phyloP scores from a whole-genome alignment of 768 basidiomycete species.

The Mycena polygramma region DNA sequence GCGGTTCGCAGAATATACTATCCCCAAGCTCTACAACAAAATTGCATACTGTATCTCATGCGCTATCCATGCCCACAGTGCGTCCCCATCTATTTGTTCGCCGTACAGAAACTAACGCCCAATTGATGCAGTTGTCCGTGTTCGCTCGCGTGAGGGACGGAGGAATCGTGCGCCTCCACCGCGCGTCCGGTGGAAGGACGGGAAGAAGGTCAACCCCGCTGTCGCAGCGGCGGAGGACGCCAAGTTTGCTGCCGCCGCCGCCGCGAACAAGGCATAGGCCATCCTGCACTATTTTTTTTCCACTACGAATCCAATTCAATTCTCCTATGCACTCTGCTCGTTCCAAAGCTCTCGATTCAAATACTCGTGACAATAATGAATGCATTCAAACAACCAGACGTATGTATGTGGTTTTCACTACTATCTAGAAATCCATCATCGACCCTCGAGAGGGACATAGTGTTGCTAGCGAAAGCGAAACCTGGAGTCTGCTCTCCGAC shows the following conservation, averaged over 20 bases:
- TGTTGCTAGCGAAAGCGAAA: constrained; percentile 85
- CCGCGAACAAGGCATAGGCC: constrained; percentile 59
- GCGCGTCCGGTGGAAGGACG: constrained; percentile 95
- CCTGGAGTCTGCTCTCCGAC: constrained; percentile 63
- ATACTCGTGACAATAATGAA: too few species aligned
- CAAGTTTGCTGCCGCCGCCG: constrained; percentile 63
- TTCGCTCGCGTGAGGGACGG: constrained; percentile 94
- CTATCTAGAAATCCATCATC: constrained; percentile 85
- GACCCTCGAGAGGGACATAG: constrained; percentile 63
- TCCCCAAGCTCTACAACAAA: constrained; percentile 99
- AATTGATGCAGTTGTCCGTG: constrained; percentile 88
- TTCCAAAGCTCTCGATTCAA: too few species aligned
- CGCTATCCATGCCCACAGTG: constrained; percentile 98
- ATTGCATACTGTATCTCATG: constrained; percentile 99
- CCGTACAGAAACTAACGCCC: not conserved
- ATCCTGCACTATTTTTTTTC: too few species aligned
- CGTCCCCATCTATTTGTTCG: constrained; percentile 39
- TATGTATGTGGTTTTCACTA: constrained; percentile 68
- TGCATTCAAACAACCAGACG: too few species aligned
- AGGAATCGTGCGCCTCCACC: constrained; percentile 98
- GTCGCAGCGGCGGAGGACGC: constrained; percentile 94
- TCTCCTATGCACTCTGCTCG: too few species aligned
- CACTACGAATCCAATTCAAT: too few species aligned
- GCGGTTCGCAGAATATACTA: constrained; percentile 80
- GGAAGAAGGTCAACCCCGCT: constrained; percentile 96